These are phyloP conservation scores for Xylaria palmicola DNA, from an alignment of 495 filamentous ascomycete genomes.

Conservation along the genomic window DNA sequence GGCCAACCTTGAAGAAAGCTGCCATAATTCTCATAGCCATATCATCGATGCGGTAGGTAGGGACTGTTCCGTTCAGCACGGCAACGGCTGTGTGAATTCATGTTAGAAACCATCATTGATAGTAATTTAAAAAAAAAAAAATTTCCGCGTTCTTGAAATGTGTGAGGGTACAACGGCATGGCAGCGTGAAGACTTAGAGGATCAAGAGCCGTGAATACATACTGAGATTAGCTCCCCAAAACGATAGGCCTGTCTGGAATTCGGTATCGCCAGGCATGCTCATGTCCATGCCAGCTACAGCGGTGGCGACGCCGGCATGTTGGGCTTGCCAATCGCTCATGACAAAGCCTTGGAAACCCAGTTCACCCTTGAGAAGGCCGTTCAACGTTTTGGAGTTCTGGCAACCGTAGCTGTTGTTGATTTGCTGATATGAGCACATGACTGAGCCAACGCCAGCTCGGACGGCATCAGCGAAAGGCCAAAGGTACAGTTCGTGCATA, in stretches of 20 bases:
- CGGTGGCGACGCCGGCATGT: conserved; percentile 74
- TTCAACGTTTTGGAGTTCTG: conserved; percentile 81
- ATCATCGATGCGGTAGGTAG: conserved; percentile 88
- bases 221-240: conserved; percentile 80
- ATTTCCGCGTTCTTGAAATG: not conserved
- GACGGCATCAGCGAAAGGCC: conserved; percentile 52
- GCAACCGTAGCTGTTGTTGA: conserved; percentile 85
- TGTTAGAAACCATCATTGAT: too few relatives aligned
- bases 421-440: conserved; percentile 94
- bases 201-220: not conserved
- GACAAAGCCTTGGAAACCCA: conserved; percentile 92
- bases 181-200: too few relatives aligned
- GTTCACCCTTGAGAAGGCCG: conserved; percentile 82
- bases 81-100: conserved; percentile 51
- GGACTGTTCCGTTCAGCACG: conserved; percentile 86
- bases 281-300: conserved; percentile 90
- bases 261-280: conserved; percentile 86
- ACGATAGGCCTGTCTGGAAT: conserved; percentile 71
- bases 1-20: conserved; percentile 86
- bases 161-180: conserved; percentile 33
- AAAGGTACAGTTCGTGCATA: conserved; percentile 93
- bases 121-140: too few relatives aligned
- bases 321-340: conserved; percentile 91
- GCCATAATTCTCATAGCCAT: conserved; percentile 93
- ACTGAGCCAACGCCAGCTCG: conserved; percentile 70